Evolutionary conservation across 257 asterid species (phyloP).

Genomic region (Anisodus tanguticus): DNA sequence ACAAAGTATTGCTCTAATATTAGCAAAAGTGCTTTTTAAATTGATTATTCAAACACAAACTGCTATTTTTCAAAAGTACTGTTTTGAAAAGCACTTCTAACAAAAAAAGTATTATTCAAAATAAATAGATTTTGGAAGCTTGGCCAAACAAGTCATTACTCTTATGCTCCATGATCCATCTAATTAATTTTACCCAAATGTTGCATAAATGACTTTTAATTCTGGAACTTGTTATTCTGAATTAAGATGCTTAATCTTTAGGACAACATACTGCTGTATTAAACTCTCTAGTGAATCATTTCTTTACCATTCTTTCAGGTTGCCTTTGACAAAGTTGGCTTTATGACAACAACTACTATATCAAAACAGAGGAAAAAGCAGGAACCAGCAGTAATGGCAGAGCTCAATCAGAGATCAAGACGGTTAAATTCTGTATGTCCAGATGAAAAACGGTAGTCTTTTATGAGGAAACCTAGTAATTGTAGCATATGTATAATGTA

Average conservation of each 20-base stretch:
- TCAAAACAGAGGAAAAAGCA: slow-evolving; percentile 95
- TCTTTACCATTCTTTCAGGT: slow-evolving; percentile 50
- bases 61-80: no score
- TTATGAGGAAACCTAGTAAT: background rate
- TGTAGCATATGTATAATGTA: slow-evolving; percentile 13
- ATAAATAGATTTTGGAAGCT: no score
- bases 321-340: slow-evolving; percentile 84
- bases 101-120: no score
- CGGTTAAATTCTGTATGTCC: slow-evolving; percentile 58
- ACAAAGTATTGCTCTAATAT: no score
- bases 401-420: slow-evolving; percentile 82
- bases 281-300: background rate
- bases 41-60: no score
- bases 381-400: slow-evolving; percentile 97
- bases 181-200: background rate
- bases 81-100: no score
- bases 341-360: slow-evolving; percentile 73
- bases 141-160: background rate
- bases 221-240: background rate
- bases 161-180: background rate
- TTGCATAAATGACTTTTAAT: background rate
- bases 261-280: background rate
- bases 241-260: background rate
- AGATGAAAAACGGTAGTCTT: slow-evolving; percentile 44
- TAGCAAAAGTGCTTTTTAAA: no score